Conservation (phyloP, 2,329 filamentous ascomycete genomes). For the Claviceps africana region DNA sequence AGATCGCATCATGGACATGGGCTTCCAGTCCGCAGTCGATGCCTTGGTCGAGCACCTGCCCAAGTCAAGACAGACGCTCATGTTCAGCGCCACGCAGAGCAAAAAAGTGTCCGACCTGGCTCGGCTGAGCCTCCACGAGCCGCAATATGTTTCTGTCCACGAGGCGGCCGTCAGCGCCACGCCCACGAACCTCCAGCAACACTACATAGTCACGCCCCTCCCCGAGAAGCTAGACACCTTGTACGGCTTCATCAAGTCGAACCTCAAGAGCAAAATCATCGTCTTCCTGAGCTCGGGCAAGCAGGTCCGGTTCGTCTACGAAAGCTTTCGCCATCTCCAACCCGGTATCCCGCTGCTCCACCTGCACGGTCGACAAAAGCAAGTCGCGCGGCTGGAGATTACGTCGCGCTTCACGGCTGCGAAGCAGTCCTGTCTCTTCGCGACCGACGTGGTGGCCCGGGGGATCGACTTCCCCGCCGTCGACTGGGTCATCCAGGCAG, state of each 20-base stretch:
- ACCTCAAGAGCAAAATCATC: slow-evolving; percentile 86
- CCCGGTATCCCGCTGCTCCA: slow-evolving; percentile 89
- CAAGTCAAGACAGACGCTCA: slow-evolving; percentile 70
- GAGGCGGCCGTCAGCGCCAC: slow-evolving; percentile 69
- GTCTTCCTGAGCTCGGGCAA: slow-evolving; percentile 94
- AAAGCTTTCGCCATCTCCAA: slow-evolving; percentile 82
- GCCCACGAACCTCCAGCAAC: slow-evolving; percentile 72
- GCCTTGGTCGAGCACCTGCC: slow-evolving; percentile 88
- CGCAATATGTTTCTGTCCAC: slow-evolving; percentile 91
- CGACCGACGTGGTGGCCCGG: slow-evolving; percentile 87
- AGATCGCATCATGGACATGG: slow-evolving; percentile 95
- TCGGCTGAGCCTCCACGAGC: slow-evolving; percentile 72
- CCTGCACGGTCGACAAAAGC: slow-evolving; percentile 87
- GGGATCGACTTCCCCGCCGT: slow-evolving; percentile 93
- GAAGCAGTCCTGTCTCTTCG: slow-evolving; percentile 78
- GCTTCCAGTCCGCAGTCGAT: slow-evolving; percentile 80
- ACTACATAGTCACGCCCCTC: slow-evolving; percentile 76
- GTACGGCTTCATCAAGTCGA: slow-evolving; percentile 82
- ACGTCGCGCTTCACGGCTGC: slow-evolving; percentile 69
- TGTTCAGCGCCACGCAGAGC: slow-evolving; percentile 94
- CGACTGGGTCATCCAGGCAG: slow-evolving; percentile 98
- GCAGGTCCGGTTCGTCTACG: slow-evolving; percentile 91
- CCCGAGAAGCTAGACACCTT: slow-evolving; percentile 82
- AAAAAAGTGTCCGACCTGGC: slow-evolving; percentile 88
- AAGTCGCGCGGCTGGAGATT: slow-evolving; percentile 75